These are phyloP conservation scores for Colletotrichum sp. DNA, from an alignment of 2,329 filamentous ascomycete genomes.

Conservation along the genomic window DNA sequence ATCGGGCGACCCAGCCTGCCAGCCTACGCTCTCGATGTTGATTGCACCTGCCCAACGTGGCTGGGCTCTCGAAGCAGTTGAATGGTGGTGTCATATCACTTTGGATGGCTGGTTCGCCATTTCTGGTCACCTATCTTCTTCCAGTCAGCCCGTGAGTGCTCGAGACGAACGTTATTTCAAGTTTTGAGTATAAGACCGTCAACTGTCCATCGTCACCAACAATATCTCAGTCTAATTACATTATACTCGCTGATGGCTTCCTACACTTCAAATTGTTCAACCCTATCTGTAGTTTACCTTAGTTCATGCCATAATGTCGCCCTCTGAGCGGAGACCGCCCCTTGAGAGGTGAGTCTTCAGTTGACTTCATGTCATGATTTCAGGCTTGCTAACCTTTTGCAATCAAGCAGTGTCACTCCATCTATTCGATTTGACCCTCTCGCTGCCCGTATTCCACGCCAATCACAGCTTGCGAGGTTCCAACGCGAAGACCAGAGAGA, in stretches of 20 bases:
- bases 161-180: not conserved
- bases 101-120: not conserved
- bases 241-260: not conserved
- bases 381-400: not conserved
- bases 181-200: not conserved
- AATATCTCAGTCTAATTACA: not conserved
- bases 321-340: not conserved
- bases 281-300: not conserved
- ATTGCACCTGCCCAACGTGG: not conserved
- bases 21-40: not conserved
- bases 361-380: not conserved
- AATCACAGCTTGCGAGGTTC: conserved; percentile 2
- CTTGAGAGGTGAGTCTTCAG: not conserved
- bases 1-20: not conserved
- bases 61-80: not conserved
- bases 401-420: not conserved
- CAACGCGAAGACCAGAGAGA: not conserved
- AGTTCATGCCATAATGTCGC: not conserved
- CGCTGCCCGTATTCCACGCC: not conserved
- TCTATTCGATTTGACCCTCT: not conserved
- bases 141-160: not conserved
- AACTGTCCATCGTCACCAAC: not conserved
- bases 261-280: not conserved
- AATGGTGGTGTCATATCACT: not conserved
- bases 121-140: not conserved